These are phyloP conservation scores for Solanum bukasovii DNA, from an alignment of 257 asterid species.

Conservation along the genomic window DNA sequence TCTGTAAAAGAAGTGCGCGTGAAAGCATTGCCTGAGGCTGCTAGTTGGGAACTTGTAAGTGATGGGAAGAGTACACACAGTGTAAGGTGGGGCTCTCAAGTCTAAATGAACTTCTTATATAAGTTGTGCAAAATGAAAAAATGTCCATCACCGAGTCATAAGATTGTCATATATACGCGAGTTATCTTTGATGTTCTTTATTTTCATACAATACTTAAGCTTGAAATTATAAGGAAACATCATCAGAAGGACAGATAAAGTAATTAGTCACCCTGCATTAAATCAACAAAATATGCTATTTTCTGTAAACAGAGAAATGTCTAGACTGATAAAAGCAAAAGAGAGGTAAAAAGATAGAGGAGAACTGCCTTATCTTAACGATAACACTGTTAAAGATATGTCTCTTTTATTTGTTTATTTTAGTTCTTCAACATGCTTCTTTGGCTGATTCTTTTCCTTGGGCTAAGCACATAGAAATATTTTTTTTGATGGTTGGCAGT, in stretches of 20 bases:
- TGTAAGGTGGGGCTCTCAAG: conserved; percentile 25
- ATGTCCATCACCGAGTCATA: not conserved
- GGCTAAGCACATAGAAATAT: not conserved
- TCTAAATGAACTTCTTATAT: not conserved
- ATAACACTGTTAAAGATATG: not conserved
- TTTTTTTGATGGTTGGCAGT: not conserved
- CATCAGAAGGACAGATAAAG: not conserved
- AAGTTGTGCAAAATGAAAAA: not conserved
- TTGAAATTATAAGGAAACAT: not conserved
- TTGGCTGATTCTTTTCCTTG: not conserved
- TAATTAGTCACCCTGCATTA: not conserved
- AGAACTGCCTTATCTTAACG: not conserved
- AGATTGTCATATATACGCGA: not conserved
- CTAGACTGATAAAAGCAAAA: not conserved
- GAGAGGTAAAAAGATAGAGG: not conserved
- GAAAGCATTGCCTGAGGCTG: conserved; percentile 21
- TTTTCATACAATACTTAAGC: not conserved
- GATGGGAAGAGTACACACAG: conserved; percentile 4
- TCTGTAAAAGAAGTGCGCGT: conserved; percentile 31
- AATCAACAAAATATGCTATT: not conserved
- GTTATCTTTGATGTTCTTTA: not conserved
- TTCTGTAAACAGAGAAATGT: not conserved
- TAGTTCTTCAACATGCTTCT: not conserved
- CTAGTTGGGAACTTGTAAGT: conserved; percentile 34
- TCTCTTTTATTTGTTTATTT: not conserved